These are phyloP conservation scores for Calonectria pauciramosa DNA, from an alignment of 2,329 filamentous ascomycete genomes.

Conservation along the genomic window DNA sequence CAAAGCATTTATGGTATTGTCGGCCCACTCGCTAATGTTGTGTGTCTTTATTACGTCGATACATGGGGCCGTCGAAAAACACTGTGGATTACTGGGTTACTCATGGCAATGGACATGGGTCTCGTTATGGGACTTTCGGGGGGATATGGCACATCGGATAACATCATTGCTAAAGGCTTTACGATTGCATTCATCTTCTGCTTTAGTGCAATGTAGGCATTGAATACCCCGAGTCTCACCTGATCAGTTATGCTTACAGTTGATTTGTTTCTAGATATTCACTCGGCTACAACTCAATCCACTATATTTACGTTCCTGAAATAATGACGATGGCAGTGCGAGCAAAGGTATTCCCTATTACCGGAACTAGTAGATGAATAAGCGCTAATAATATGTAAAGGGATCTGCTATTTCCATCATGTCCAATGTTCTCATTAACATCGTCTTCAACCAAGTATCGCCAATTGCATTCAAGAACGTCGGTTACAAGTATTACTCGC, in stretches of 20 bases:
- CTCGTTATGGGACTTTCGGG: not conserved
- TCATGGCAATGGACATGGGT: slow-evolving; percentile 4
- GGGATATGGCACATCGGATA: not conserved
- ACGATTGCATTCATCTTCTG: slow-evolving; percentile 6
- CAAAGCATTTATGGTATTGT: not conserved
- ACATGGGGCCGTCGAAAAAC: not conserved
- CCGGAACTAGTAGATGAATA: not conserved
- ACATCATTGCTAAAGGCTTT: not conserved
- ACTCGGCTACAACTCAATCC: slow-evolving; percentile 10
- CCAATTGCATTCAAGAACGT: slow-evolving; percentile 8
- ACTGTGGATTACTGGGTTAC: slow-evolving; percentile 2
- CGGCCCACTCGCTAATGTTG: not conserved
- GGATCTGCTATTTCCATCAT: not conserved
- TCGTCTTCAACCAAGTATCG: slow-evolving; percentile 2
- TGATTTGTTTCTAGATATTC: not conserved
- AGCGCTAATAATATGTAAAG: not conserved
- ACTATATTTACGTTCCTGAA: slow-evolving; percentile 11
- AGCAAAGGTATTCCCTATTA: not conserved
- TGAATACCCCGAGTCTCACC: no score
- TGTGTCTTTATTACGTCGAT: slow-evolving; percentile 5
- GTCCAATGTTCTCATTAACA: slow-evolving; percentile 8
- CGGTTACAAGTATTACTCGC: slow-evolving; percentile 7
- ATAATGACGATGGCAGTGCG: slow-evolving; percentile 8
- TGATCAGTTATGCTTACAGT: not conserved
- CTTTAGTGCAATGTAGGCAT: not conserved